Conservation (phyloP, 2,329 filamentous ascomycete genomes). For the Curvularia eragrostidis region DNA sequence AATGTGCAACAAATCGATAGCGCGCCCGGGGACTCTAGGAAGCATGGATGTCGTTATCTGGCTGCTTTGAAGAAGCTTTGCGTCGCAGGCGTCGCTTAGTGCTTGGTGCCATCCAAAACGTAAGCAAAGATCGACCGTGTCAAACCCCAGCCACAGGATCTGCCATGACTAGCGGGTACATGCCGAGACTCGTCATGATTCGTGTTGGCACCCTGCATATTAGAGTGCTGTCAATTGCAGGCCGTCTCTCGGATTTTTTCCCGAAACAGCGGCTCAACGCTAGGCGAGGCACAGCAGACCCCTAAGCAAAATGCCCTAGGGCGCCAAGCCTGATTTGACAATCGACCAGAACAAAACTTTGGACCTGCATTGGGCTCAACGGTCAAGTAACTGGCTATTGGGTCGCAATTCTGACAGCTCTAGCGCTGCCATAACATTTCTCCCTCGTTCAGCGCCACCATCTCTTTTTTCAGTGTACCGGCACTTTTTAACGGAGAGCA, state of each 20-base stretch:
- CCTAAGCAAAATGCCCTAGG: not conserved
- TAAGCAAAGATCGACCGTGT: not conserved
- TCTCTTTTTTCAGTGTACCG: not conserved
- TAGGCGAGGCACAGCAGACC: not conserved
- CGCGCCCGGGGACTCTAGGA: not conserved
- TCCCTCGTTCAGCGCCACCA: not conserved
- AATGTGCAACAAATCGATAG: not conserved
- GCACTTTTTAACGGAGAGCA: not conserved
- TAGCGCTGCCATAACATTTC: not conserved
- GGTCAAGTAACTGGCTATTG: not conserved
- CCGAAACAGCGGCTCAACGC: not conserved
- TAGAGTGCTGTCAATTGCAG: not conserved
- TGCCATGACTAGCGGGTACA: not conserved
- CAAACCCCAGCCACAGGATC: not conserved
- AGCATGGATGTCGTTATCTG: not conserved
- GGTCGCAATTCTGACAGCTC: not conserved
- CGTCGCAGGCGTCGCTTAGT: not conserved
- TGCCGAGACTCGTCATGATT: not conserved
- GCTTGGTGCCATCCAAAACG: not conserved
- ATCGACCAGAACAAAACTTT: not conserved
- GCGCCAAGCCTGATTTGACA: not conserved
- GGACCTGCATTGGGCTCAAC: not conserved
- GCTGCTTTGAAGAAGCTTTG: not conserved
- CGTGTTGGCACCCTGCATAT: not conserved
- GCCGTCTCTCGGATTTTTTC: not conserved